phyloP scores from a whole-genome alignment of 73 alveolate genomes.

The Paramecium caudatum region DNA sequence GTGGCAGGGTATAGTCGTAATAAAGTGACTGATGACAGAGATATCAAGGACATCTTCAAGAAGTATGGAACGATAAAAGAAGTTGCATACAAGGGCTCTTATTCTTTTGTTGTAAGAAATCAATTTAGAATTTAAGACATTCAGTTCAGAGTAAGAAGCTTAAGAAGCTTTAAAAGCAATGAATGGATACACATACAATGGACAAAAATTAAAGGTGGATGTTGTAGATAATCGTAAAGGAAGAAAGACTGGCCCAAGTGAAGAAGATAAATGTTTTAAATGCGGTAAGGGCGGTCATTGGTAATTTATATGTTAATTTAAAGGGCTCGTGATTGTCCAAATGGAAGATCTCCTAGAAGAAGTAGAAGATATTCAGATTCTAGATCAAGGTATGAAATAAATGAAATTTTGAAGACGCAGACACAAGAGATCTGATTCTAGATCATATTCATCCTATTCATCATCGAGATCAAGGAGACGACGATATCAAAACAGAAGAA shows the following conservation, averaged over 20 bases:
- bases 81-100: constrained; percentile 46
- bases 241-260: constrained; percentile 38
- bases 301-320: not conserved
- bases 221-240: constrained; percentile 9
- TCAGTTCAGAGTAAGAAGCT: constrained; percentile 39
- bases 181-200: constrained; percentile 3
- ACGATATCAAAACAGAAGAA: constrained; percentile 32
- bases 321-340: constrained; percentile 65
- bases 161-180: not conserved
- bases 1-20: constrained; percentile 50
- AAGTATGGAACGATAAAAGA: constrained; percentile 23
- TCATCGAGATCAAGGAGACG: constrained; percentile 61
- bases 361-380: constrained; percentile 46
- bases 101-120: constrained; percentile 31
- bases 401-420: not conserved
- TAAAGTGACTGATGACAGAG: constrained; percentile 2
- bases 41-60: constrained; percentile 51
- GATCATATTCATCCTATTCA: constrained; percentile 17
- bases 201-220: constrained; percentile 41
- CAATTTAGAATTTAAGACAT: not conserved
- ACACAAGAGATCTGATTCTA: constrained; percentile 40
- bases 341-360: constrained; percentile 55
- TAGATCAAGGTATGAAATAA: not conserved
- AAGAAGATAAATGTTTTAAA: constrained; percentile 52
- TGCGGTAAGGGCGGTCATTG: constrained; percentile 66